Evolutionary conservation across 192 early-diverging fungal genomes (phyloP), one percentile per base, ranked within the genome.

Genomic region (Jimgerdemannia flammicorona): DNA sequence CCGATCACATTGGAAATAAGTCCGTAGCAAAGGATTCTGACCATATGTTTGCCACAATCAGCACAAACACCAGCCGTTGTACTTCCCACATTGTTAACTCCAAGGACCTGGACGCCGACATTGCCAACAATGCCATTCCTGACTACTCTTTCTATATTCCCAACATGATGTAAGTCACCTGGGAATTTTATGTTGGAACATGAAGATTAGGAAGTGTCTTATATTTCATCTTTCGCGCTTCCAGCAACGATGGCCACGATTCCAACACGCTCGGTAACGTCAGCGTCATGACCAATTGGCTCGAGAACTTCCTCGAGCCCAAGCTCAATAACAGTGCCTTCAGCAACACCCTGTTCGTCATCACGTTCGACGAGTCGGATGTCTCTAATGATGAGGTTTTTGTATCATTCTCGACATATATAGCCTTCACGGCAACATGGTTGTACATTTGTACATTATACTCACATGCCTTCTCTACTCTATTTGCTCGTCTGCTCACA

Each of bases 41-140:
- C 29, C 1, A 29, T 29, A 29, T 29, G 29, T 29, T 29, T 29
- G 83, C 74, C 66, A 79, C 77, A 59, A 89, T 94, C 70, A 65
- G 73, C 20, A 76, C 43, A 49, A 87, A 91, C 79, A n/a, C 85
- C 8, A 74, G 86, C 40, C 81, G 88, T 17, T 91, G 91, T 77
- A 29, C 29, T 29, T 84, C 84, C 66, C 92, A 90, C 4, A 86
- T 93, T 68, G 91, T 93, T 10, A 78, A 78, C 67, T 73, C 81
- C 11, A 75, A 78, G 41, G 85, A 93, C 77, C 73, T 93, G 42
- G 77, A 79, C 41, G 78, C 66, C 17, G 93, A 94, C 74, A 75
- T 87, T 44, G 76, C 84, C 3, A 81, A 80, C 40, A 80, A 79
- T 39, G 78, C 72, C 4, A 78, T 89, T 17, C 88, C 90, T 54